Evolutionary conservation across 2,329 filamentous ascomycete genomes (phyloP), one percentile per base, ranked within the genome.

Genomic region (Volutella citrinella): DNA sequence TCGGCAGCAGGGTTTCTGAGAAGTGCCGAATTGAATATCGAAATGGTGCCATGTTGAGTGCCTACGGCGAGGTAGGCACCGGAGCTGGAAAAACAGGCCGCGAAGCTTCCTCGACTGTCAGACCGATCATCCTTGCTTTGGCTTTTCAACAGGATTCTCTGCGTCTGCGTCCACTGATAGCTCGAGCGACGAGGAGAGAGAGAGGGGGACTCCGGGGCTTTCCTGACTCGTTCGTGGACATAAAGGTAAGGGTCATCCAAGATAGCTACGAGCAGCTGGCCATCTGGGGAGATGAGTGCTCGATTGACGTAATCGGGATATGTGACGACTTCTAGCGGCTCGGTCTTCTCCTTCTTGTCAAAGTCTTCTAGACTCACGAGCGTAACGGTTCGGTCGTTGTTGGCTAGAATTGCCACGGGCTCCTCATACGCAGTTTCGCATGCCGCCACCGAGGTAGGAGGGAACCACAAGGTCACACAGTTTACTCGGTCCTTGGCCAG

Each of bases 291-390:
- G 32, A 98, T 82, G n/a, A 90, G 79, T 20, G 90, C 87, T 54
- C 94, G 88, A 53, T 98, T 98, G 67, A 97, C 91, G 45, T 82
- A 85, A 55, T 91, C 85, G 6, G 86, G 83, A 45, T 95, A 83
- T 5, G 77, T 72, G 33, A 96, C 67, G 26, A 81, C 74, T 34
- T 86, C 80, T 15, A 94, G 64, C 21, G 84, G 70, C 40, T 84
- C 71, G 11, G 61, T 59, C 29, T 60, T 60, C 12, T 66, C 60
- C 27, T 57, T 57, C 20, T 51, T 51, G 5, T 65, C 61, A 32
- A 80, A 76, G 32, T 82, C 77, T 18, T 76, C 70, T 14, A 97
- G 68, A 30, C 82, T 84, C 55, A 94, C 87, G n/a, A 96, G 66
- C 18, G 84, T 83, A 36, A 97, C 85, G 3, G 86, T 88, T 57